A percentile compares a stretch with the other conserved stretches of the same genome.
These are phyloP conservation scores for Rhytidhysteron rufulum DNA, from an alignment of 2,329 filamentous ascomycete species.

Conservation along the genomic window DNA sequence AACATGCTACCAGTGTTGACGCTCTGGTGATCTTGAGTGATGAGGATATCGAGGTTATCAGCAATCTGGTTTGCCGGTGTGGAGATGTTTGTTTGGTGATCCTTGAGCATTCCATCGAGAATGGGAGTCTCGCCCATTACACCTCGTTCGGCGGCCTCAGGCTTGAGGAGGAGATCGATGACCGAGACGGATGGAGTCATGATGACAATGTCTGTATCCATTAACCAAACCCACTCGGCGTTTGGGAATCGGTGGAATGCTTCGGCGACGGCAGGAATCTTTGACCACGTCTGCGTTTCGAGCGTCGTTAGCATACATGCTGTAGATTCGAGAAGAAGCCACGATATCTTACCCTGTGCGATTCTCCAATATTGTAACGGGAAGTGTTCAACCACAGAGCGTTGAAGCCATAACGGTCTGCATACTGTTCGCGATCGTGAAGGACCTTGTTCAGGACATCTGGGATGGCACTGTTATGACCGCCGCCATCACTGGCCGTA, in stretches of 20 bases:
- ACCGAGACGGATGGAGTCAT: slow-evolving; percentile 35
- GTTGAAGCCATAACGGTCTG: slow-evolving; percentile 34
- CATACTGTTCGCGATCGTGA: slow-evolving; percentile 34
- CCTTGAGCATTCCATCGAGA: slow-evolving; percentile 23
- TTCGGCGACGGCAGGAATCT: slow-evolving; percentile 39
- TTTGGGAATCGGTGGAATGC: slow-evolving; percentile 35
- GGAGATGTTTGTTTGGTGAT: slow-evolving; percentile 23
- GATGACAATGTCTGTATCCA: slow-evolving; percentile 40
- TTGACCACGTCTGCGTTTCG: slow-evolving; percentile 31
- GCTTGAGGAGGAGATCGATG: slow-evolving; percentile 28
- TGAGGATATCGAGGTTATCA: slow-evolving; percentile 36
- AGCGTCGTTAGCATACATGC: background rate
- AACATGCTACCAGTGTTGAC: slow-evolving; percentile 40
- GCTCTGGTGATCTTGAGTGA: slow-evolving; percentile 39
- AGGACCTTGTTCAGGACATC: slow-evolving; percentile 32
- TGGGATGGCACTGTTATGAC: slow-evolving; percentile 39
- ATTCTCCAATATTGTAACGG: slow-evolving; percentile 34
- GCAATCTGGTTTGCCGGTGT: slow-evolving; percentile 24
- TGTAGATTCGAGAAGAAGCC: background rate
- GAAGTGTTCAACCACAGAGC: slow-evolving; percentile 40
- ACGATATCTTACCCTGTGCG: slow-evolving; percentile 25
- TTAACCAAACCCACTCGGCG: slow-evolving; percentile 40
- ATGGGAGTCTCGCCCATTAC: slow-evolving; percentile 23
- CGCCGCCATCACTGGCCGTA: slow-evolving; percentile 39
- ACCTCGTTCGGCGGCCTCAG: slow-evolving; percentile 25